Percentiles rank a stretch among this genome's conserved stretches.
These are phyloP conservation scores for Scytalidium lignicola DNA, from an alignment of 2,329 filamentous ascomycete genomes.

Conservation along the genomic window DNA sequence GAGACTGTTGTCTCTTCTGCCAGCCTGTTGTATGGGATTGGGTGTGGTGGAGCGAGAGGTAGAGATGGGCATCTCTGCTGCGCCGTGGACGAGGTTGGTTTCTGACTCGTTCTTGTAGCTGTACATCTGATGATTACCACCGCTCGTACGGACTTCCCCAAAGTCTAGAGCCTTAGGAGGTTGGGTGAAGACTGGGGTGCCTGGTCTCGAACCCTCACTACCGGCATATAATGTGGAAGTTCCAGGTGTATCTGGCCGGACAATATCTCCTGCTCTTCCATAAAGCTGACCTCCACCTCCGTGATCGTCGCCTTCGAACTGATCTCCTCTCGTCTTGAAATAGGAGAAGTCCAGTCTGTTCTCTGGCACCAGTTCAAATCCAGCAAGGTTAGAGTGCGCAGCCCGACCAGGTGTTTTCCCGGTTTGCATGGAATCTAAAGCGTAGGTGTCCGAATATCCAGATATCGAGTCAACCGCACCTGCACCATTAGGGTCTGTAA, in stretches of 20 bases:
- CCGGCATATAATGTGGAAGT: conserved; percentile 14
- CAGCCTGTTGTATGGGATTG: conserved; percentile 7
- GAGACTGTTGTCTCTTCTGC: conserved; percentile 29
- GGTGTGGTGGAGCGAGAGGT: conserved; percentile 15
- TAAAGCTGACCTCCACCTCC: conserved; percentile 66
- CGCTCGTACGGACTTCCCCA: too few species aligned
- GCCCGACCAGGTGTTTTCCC: conserved; percentile 38
- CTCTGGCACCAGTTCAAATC: conserved; percentile 89
- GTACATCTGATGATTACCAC: conserved; percentile 32
- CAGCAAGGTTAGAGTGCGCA: conserved; percentile 41
- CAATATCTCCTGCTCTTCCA: conserved; percentile 53
- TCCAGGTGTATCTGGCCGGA: conserved; percentile 28
- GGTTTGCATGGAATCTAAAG: conserved; percentile 68
- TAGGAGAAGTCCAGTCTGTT: conserved; percentile 83
- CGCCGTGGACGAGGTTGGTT: conserved; percentile 46
- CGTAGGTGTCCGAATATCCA: conserved; percentile 78
- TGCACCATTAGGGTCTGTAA: conserved; percentile 60
- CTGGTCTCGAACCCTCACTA: conserved; percentile 18
- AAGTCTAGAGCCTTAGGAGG: too few species aligned
- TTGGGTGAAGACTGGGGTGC: conserved; percentile 15
- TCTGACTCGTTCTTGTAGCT: conserved; percentile 48
- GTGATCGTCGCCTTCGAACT: conserved; percentile 71
- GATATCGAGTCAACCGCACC: conserved; percentile 56
- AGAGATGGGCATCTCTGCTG: conserved; percentile 45
- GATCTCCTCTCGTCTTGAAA: conserved; percentile 80